Percentiles rank a stretch among this genome's conserved stretches.
phyloP scores from a whole-genome alignment of 2,329 filamentous ascomycete genomes.

The Exophiala sideris region DNA sequence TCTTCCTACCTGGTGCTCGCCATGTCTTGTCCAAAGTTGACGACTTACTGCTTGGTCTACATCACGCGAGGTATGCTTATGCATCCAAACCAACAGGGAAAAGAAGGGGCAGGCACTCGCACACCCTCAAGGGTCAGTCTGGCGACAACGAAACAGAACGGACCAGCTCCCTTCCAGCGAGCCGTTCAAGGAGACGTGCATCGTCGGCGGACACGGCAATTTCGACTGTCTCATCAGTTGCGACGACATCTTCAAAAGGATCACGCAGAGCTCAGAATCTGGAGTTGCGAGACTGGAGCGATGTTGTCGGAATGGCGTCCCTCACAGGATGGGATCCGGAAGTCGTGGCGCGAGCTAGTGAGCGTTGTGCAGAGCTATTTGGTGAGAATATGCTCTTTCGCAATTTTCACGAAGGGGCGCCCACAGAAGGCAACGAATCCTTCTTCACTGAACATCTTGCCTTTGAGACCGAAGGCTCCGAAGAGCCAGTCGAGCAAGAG shows the following conservation, averaged over 20 bases:
- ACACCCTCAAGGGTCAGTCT: not conserved
- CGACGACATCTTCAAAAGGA: not conserved
- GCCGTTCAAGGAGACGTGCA: not conserved
- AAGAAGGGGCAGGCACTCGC: constrained; percentile 6
- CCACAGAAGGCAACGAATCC: constrained; percentile 5
- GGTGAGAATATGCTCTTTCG: constrained; percentile 66
- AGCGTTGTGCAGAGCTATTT: constrained; percentile 74
- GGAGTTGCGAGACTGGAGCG: constrained; percentile 72
- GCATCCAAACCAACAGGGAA: constrained; percentile 15
- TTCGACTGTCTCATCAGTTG: constrained; percentile 4
- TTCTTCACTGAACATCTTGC: constrained; percentile 21
- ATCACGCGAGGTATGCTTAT: constrained; percentile 61
- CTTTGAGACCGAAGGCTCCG: constrained; percentile 5
- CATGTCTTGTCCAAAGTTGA: constrained; percentile 70
- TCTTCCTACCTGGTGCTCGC: constrained; percentile 67
- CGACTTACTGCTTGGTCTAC: constrained; percentile 64
- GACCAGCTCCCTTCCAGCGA: constrained; percentile 5
- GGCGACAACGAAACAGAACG: not conserved
- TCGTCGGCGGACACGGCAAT: constrained; percentile 7
- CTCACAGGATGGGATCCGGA: constrained; percentile 64
- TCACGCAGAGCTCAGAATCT: constrained; percentile 21
- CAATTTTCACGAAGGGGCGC: constrained; percentile 48
- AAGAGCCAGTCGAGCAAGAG: constrained; percentile 2
- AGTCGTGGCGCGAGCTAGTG: constrained; percentile 65
- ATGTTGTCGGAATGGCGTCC: constrained; percentile 75